phyloP scores from a whole-genome alignment of 345 rosid genomes.

The Camelina hispida region DNA sequence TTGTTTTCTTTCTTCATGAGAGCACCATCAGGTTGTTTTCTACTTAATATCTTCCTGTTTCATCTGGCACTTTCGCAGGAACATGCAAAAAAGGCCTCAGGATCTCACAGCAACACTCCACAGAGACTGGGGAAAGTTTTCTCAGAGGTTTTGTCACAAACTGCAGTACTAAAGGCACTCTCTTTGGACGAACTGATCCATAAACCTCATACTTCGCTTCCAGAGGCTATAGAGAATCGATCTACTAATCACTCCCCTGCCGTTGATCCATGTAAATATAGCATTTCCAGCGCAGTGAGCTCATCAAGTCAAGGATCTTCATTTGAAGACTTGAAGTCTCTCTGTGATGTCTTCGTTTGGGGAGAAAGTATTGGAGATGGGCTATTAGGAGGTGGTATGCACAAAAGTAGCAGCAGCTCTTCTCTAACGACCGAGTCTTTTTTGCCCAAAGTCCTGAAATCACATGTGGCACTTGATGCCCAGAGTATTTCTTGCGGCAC shows the following conservation, averaged over 20 bases:
- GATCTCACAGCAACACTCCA: conserved; percentile 43
- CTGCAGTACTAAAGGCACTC: conserved; percentile 52
- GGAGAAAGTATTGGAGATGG: conserved; percentile 55
- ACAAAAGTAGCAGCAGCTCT: conserved; percentile 40
- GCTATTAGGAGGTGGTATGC: conserved; percentile 39
- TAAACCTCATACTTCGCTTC: conserved; percentile 45
- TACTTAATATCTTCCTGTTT: conserved; percentile 17
- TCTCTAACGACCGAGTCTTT: conserved; percentile 44
- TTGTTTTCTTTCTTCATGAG: conserved; percentile 9
- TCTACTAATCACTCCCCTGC: conserved; percentile 41
- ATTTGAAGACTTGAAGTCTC: conserved; percentile 51
- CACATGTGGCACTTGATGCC: conserved; percentile 54
- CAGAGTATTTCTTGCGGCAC: conserved; percentile 55
- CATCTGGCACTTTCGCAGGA: conserved; percentile 47
- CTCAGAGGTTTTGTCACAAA: conserved; percentile 62
- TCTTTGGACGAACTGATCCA: conserved; percentile 49
- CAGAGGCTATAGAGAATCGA: conserved; percentile 43
- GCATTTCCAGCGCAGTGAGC: conserved; percentile 59
- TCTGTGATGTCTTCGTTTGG: conserved; percentile 55
- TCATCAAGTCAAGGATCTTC: conserved; percentile 54
- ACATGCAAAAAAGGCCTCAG: conserved; percentile 39
- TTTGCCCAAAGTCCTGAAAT: conserved; percentile 52
- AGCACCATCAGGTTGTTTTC: conserved; percentile 13
- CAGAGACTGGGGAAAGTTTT: conserved; percentile 59
- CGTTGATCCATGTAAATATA: conserved; percentile 53